These are phyloP conservation scores for Yamadazyma songkhlaensis DNA, from an alignment of 1,139 yeast genomes.

Conservation along the genomic window DNA sequence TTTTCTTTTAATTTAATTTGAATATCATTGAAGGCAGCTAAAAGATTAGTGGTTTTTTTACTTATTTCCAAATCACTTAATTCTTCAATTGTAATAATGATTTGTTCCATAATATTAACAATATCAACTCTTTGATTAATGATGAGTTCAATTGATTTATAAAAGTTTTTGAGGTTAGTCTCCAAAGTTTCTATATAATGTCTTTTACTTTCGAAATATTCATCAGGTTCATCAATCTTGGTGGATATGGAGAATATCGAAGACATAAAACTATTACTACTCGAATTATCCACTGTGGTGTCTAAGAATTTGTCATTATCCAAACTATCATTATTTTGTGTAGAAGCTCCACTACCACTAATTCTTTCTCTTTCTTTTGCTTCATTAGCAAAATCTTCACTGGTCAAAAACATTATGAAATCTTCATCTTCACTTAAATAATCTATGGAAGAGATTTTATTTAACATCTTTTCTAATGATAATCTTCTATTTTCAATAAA, in stretches of 20 bases:
- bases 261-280: constrained; percentile 57
- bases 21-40: constrained; percentile 60
- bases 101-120: constrained; percentile 41
- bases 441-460: constrained; percentile 58
- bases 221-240: constrained; percentile 76
- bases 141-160: constrained; percentile 71
- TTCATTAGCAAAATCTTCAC: constrained; percentile 65
- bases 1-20: constrained; percentile 72
- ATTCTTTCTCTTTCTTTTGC: constrained; percentile 61
- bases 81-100: constrained; percentile 62
- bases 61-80: constrained; percentile 77
- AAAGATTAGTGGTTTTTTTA: constrained; percentile 57
- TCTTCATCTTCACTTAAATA: constrained; percentile 68
- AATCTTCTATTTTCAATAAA: constrained; percentile 83
- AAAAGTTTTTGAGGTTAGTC: constrained; percentile 64
- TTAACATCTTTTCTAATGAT: constrained; percentile 86
- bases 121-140: constrained; percentile 76
- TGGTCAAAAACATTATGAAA: constrained; percentile 72
- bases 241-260: constrained; percentile 56
- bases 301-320: constrained; percentile 25
- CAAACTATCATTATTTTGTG: constrained; percentile 40
- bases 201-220: constrained; percentile 68
- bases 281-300: constrained; percentile 20
- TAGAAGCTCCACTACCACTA: constrained; percentile 52
- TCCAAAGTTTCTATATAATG: constrained; percentile 72